Conservation (phyloP, 2,329 filamentous ascomycete genomes). For the Cercospora sp. region DNA sequence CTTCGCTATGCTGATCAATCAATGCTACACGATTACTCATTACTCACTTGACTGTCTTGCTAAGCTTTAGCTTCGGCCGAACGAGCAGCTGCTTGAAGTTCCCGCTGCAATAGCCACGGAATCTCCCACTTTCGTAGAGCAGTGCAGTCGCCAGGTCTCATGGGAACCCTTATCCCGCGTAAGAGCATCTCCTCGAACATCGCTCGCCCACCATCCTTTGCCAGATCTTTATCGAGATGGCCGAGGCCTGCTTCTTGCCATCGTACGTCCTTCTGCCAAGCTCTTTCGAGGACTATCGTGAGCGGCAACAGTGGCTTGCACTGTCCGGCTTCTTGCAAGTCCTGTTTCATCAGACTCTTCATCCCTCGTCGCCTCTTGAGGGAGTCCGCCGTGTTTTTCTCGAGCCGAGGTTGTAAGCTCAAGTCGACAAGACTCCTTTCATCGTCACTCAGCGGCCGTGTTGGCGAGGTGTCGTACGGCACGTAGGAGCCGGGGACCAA, state of each 20-base stretch:
- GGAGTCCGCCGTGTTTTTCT: not conserved
- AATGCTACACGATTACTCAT: not conserved
- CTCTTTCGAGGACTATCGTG: constrained; percentile 26
- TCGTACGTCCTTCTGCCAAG: constrained; percentile 26
- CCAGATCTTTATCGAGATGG: not conserved
- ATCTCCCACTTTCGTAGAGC: constrained; percentile 6
- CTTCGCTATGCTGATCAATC: not conserved
- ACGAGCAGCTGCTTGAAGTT: not conserved
- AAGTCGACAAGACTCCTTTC: constrained; percentile 1
- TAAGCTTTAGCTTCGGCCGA: not conserved
- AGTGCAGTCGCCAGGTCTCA: constrained; percentile 24
- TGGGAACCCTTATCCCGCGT: constrained; percentile 30
- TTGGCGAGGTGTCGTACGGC: not conserved
- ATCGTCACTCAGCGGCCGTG: not conserved
- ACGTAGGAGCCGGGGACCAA: not conserved
- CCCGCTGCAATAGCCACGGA: not conserved
- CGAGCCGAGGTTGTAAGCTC: not conserved
- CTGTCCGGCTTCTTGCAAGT: constrained; percentile 9
- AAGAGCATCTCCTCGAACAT: constrained; percentile 28
- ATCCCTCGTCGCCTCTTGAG: not conserved
- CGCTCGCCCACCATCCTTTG: not conserved
- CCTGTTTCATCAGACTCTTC: not conserved
- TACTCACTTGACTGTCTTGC: not conserved
- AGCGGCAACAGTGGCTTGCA: constrained; percentile 22
- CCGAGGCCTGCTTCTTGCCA: constrained; percentile 28